Evolutionary conservation across 2,329 filamentous ascomycete genomes (phyloP), one percentile per base, ranked within the genome.

Genomic region (Blastomyces emzantsi): DNA sequence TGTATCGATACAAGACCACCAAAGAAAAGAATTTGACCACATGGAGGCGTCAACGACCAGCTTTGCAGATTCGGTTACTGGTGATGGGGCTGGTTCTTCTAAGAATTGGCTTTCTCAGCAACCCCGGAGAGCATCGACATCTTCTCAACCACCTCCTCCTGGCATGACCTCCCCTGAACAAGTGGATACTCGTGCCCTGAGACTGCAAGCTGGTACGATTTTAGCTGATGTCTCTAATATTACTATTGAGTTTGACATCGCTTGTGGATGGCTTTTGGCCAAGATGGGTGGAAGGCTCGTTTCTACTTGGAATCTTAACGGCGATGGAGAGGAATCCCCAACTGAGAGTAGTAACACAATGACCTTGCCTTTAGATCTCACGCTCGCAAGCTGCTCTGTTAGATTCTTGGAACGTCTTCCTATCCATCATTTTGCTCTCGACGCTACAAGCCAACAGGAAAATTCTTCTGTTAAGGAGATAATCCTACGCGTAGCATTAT

Each of bases 181-280:
- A 11, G 17, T n/a, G 11, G 47, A 56, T 15, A 52, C 61, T 2
- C 58, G 64, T 57, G 45, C 19, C 30, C 55, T 49, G 58, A 47
- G 60, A 25, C 60, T 2, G 19, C 64, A 41, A 63, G 25, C 28
- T 3, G 62, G 69, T 28, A 65, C 69, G 5, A 64, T 77, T 28
- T 69, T 68, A 15, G 64, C 76, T 55, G 75, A 76, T 56, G 65
- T 78, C 5, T 69, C 67, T 13, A 72, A 71, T 7, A 60, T 70
- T 19, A 66, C 69, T 1, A 56, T 76, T 11, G 73, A 73, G 49
- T 73, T 78, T 60, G 76, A 78, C 65, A 76, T 77, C 63, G 70
- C 76, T 30, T 74, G 70, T 59, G 76, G 76, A 5, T 78, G 76
- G 76, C 70, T 78, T 61, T 64, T 77, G 22, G 66, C 69, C 41